phyloP scores from a whole-genome alignment of 164 flowering plant species.

The Vitis labrusca region DNA sequence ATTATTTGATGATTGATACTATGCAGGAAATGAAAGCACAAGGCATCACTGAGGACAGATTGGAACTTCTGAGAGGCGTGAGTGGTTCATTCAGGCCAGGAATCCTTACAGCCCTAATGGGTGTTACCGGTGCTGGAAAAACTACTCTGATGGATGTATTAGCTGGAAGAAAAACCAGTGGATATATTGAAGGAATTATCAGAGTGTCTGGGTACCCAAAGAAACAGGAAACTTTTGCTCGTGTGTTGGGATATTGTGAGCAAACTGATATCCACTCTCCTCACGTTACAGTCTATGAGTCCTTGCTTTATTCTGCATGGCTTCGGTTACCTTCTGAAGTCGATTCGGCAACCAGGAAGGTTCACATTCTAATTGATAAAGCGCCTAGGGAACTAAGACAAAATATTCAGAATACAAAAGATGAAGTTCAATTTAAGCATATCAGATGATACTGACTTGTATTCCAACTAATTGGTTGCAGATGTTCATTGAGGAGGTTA shows the following conservation, averaged over 20 bases:
- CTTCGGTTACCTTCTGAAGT: slow-evolving; percentile 38
- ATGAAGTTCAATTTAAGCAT: too few species aligned
- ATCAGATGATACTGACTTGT: too few species aligned
- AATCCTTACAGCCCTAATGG: slow-evolving; percentile 50
- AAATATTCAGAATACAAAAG: too few species aligned
- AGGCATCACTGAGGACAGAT: slow-evolving; percentile 30
- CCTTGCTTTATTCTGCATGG: slow-evolving; percentile 39
- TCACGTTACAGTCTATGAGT: slow-evolving; percentile 39
- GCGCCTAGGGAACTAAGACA: too few species aligned
- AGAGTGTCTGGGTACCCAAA: slow-evolving; percentile 39
- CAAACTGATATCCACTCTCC: slow-evolving; percentile 44
- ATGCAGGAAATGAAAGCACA: slow-evolving; percentile 64
- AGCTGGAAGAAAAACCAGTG: slow-evolving; percentile 40
- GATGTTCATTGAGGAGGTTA: slow-evolving; percentile 21
- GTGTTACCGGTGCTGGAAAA: slow-evolving; percentile 52
- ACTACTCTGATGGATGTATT: slow-evolving; percentile 34
- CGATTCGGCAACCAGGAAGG: slow-evolving; percentile 26
- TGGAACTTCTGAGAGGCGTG: slow-evolving; percentile 42
- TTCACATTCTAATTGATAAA: neutral
- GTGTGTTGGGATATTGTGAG: slow-evolving; percentile 41
- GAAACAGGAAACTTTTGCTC: slow-evolving; percentile 42
- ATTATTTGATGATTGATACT: neutral
- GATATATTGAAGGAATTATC: slow-evolving; percentile 35
- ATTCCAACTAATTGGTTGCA: slow-evolving; percentile 4
- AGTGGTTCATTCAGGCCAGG: slow-evolving; percentile 51